These are phyloP conservation scores for Russula sp. DNA, from an alignment of 768 basidiomycete genomes.

Conservation along the genomic window DNA sequence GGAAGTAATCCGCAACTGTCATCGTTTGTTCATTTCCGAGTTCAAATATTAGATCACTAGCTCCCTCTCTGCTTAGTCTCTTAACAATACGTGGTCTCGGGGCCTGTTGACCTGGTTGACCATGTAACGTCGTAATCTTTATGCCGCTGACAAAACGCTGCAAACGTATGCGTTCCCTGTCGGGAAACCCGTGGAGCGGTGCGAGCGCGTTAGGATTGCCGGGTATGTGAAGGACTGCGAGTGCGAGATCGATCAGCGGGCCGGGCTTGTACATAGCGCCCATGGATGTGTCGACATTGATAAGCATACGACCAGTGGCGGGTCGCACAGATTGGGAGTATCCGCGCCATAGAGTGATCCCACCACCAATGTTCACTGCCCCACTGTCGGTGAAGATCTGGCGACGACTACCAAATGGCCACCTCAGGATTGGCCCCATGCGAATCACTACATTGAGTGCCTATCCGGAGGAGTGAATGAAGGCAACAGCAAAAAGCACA, in stretches of 20 bases:
- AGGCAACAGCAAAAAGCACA: not conserved
- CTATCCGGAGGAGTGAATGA: conserved; percentile 31
- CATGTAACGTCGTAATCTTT: conserved; percentile 40
- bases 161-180: conserved; percentile 46
- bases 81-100: conserved; percentile 51
- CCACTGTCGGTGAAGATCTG: conserved; percentile 65
- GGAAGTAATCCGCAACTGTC: conserved; percentile 63
- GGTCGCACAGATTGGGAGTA: conserved; percentile 79
- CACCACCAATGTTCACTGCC: conserved; percentile 48
- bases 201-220: conserved; percentile 33
- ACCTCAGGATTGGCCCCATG: conserved; percentile 64
- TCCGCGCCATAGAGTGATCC: conserved; percentile 70
- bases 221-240: conserved; percentile 44
- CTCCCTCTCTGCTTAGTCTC: conserved; percentile 49
- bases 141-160: conserved; percentile 53
- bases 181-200: conserved; percentile 39
- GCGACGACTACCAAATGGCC: conserved; percentile 67
- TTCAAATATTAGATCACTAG: conserved; percentile 48
- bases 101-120: not conserved
- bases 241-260: conserved; percentile 48
- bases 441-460: conserved; percentile 70
- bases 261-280: conserved; percentile 71
- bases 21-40: conserved; percentile 47
- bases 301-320: conserved; percentile 51
- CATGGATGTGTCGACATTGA: conserved; percentile 75